Evolutionary conservation across 805 yeast species (phyloP).

Genomic region (Saturnispora bothae): DNA sequence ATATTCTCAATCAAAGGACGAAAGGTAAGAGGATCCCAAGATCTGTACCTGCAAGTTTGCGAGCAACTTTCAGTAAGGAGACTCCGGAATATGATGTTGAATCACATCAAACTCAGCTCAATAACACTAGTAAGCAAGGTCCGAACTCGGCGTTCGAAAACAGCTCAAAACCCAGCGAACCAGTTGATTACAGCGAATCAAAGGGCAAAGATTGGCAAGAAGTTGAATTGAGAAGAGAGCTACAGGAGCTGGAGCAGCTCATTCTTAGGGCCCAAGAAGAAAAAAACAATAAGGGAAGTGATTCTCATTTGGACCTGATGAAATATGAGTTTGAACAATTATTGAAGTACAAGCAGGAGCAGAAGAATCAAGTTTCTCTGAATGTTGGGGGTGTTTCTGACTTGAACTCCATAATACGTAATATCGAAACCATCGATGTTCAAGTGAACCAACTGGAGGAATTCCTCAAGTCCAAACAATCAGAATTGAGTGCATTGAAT

Average conservation of each 20-base stretch:
- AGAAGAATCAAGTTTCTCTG: slow-evolving; percentile 32
- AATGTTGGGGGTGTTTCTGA: slow-evolving; percentile 22
- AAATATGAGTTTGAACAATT: slow-evolving; percentile 72
- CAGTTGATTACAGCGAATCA: slow-evolving; percentile 58
- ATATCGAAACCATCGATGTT: slow-evolving; percentile 58
- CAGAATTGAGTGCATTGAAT: slow-evolving; percentile 44
- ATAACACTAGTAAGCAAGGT: slow-evolving; percentile 1
- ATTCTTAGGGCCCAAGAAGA: slow-evolving; percentile 46
- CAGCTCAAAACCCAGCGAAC: slow-evolving; percentile 28
- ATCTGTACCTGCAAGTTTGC: slow-evolving; percentile 84
- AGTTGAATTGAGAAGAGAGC: slow-evolving; percentile 68
- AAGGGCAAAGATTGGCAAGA: slow-evolving; percentile 91
- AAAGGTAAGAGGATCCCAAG: slow-evolving; percentile 78
- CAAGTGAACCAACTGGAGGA: slow-evolving; percentile 69
- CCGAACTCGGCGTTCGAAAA: slow-evolving; percentile 1
- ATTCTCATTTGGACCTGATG: slow-evolving; percentile 22
- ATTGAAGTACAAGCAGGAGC: slow-evolving; percentile 63
- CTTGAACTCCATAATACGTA: slow-evolving; percentile 45
- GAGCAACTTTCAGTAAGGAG: slow-evolving; percentile 87
- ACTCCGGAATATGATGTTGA: slow-evolving; percentile 60
- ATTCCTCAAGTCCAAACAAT: slow-evolving; percentile 50
- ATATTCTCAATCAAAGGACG: slow-evolving; percentile 77
- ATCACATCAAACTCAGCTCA: slow-evolving; percentile 40
- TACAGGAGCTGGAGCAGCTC: slow-evolving; percentile 62
- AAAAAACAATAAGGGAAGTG: slow-evolving; percentile 27